Base-by-base conservation (phyloP, 768 basidiomycete species). In the Auricularia cornea region DNA sequence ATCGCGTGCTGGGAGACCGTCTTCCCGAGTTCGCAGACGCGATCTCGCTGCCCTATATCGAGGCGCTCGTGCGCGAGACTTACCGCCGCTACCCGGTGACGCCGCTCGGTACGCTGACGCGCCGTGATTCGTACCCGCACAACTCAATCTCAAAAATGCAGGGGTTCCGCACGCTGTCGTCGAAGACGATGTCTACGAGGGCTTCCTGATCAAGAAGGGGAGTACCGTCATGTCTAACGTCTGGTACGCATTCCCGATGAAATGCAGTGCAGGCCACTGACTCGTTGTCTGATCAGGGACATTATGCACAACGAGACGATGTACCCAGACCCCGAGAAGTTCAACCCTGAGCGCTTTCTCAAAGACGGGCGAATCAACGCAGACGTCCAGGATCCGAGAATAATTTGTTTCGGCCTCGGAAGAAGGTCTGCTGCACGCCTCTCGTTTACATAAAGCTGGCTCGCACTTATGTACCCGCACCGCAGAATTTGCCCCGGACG, bases 101-200 rank as follows among this genome's bases (percentile, higher is more conserved):
- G 6, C 71, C 72, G 2, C 26, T 72, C 2, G 71, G 71, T 65
- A 40, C n/a, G n/a, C n/a, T n/a, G n/a, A n/a, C n/a, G n/a, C n/a
- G n/a, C n/a, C n/a, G n/a, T n/a, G n/a, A n/a, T n/a, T n/a, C n/a
- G n/a, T n/a, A n/a, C n/a, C n/a, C n/a, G n/a, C n/a, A n/a, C n/a
- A n/a, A n/a, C n/a, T n/a, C n/a, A n/a, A n/a, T n/a, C n/a, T n/a
- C n/a, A n/a, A n/a, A n/a, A n/a, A n/a, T n/a, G n/a, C n/a, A n/a
- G n/a, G n/a, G n/a, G n/a, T n/a, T n/a, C n/a, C n/a, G n/a, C n/a
- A n/a, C n/a, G n/a, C n/a, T n/a, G 33, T 35, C 96, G 0, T 95
- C 98, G 70, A 80, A 85, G 6, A 60, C 63, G 23, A n/a, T 40
- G 14, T 64, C 65, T 33, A 38, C 65, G 4, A 16, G 65, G 35